Conservation (phyloP, 139 green algal species). For the Marvania coccoides region DNA sequence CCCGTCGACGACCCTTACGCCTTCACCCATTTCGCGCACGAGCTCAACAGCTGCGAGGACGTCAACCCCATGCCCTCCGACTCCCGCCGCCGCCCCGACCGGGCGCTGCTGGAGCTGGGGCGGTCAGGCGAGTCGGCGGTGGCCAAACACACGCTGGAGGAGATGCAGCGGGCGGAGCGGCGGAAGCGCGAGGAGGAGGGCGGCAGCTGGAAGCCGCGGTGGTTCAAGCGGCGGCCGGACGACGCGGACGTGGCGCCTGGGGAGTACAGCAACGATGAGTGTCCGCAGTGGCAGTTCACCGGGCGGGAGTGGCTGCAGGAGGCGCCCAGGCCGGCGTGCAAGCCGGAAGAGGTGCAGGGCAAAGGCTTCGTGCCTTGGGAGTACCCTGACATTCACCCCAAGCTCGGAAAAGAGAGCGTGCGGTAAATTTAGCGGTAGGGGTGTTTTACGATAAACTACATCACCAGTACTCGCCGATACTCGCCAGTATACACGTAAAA, state of each 20-base stretch:
- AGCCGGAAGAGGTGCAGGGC: slow-evolving; percentile 40
- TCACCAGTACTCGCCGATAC: too few species aligned
- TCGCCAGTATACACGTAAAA: too few species aligned
- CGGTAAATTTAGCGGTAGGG: too few species aligned
- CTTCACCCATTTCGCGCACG: slow-evolving; percentile 84
- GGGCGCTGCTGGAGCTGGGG: slow-evolving; percentile 47
- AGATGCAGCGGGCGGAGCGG: slow-evolving; percentile 67
- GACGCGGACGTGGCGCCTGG: slow-evolving; percentile 31
- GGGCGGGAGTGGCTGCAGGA: slow-evolving; percentile 32
- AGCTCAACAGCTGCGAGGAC: slow-evolving; percentile 61
- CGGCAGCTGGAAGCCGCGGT: slow-evolving; percentile 62
- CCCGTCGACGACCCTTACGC: slow-evolving; percentile 80
- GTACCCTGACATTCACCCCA: slow-evolving; percentile 52
- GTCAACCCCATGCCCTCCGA: slow-evolving; percentile 67
- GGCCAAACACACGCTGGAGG: slow-evolving; percentile 71
- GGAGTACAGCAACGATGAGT: slow-evolving; percentile 50
- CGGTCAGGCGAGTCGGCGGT: slow-evolving; percentile 42
- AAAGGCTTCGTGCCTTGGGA: slow-evolving; percentile 66
- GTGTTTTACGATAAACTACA: too few species aligned
- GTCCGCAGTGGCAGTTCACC: slow-evolving; percentile 58
- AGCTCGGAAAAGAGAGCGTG: slow-evolving; percentile 23
- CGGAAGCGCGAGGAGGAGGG: slow-evolving; percentile 43
- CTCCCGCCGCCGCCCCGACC: slow-evolving; percentile 56
- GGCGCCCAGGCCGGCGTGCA: neutral
- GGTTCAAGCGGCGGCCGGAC: slow-evolving; percentile 45